A percentile compares a stretch with the other conserved stretches of the same genome.
These are phyloP conservation scores for Aeminium ludgeri DNA, from an alignment of 495 filamentous ascomycete genomes.

Conservation along the genomic window DNA sequence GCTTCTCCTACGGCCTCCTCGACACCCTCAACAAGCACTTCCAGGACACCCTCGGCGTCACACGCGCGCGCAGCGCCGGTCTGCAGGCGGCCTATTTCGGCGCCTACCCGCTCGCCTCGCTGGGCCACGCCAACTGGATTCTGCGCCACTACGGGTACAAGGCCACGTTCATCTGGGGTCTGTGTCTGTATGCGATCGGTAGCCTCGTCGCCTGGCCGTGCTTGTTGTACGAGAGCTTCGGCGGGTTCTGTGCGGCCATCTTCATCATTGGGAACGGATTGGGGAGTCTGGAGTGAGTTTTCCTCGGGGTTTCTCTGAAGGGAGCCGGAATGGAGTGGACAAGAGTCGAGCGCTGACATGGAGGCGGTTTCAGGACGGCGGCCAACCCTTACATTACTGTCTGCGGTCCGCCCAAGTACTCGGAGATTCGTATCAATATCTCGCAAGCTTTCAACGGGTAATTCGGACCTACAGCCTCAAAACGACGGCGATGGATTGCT, in stretches of 20 bases:
- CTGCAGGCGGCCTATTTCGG: constrained; percentile 49
- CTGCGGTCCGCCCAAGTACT: constrained; percentile 48
- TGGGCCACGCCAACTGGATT: constrained; percentile 39
- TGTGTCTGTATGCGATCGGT: constrained; percentile 44
- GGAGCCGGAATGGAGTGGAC: too few species aligned
- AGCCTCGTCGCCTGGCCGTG: constrained; percentile 48
- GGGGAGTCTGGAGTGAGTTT: constrained; percentile 54
- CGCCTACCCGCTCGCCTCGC: constrained; percentile 43
- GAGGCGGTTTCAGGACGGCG: too few species aligned
- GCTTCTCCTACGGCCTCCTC: constrained; percentile 27
- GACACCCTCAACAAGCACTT: constrained; percentile 26
- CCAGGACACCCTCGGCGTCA: constrained; percentile 20
- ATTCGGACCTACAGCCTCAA: too few species aligned
- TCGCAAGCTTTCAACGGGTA: constrained; percentile 36
- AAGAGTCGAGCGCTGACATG: too few species aligned
- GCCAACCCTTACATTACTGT: constrained; percentile 52
- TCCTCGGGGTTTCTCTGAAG: too few species aligned
- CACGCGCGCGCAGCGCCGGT: constrained; percentile 32
- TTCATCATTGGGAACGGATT: constrained; percentile 58
- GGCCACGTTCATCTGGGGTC: constrained; percentile 21
- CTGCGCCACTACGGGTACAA: constrained; percentile 16
- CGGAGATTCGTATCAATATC: constrained; percentile 47
- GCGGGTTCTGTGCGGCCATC: constrained; percentile 50
- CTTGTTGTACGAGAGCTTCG: constrained; percentile 40
- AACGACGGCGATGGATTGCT: too few species aligned